Conservation (phyloP, 768 basidiomycete genomes). For the Boletus pseudopeckii region DNA sequence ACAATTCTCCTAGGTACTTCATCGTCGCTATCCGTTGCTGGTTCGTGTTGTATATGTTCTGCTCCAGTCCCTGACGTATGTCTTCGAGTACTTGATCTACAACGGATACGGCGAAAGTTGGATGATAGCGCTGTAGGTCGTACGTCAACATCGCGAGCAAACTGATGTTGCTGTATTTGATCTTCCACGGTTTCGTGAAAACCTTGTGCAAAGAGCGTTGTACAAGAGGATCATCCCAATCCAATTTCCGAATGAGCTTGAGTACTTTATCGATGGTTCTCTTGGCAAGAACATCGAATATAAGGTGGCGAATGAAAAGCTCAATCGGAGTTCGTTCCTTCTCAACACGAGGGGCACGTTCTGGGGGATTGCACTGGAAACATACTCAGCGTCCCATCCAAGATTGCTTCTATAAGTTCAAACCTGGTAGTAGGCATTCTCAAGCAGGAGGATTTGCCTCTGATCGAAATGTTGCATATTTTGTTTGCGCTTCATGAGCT, state of each 20-base stretch:
- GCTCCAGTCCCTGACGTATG: conserved; percentile 84
- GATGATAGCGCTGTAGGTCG: conserved; percentile 90
- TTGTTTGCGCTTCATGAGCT: conserved; percentile 94
- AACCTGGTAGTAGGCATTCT: conserved; percentile 98
- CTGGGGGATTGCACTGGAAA: conserved; percentile 90
- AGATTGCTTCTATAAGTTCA: not conserved
- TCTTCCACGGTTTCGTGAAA: conserved; percentile 98
- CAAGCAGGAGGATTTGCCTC: conserved; percentile 81
- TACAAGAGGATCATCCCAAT: conserved; percentile 81
- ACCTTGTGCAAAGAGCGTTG: conserved; percentile 73
- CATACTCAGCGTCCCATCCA: conserved; percentile 10
- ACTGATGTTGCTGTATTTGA: conserved; percentile 87
- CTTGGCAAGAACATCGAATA: conserved; percentile 90
- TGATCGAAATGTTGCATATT: conserved; percentile 90
- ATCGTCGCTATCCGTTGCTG: conserved; percentile 88
- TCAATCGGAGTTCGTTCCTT: conserved; percentile 86
- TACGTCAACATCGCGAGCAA: conserved; percentile 93
- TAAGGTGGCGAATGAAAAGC: conserved; percentile 92
- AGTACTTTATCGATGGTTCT: conserved; percentile 95
- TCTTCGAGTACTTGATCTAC: conserved; percentile 96
- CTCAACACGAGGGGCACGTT: conserved; percentile 80
- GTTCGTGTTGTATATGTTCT: conserved; percentile 92
- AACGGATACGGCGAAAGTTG: conserved; percentile 81
- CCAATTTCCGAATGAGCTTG: conserved; percentile 86
- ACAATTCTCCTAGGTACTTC: conserved; percentile 95